Conservation (phyloP, 1,284 basidiomycete species). For the Ceratobasidium sp. region DNA sequence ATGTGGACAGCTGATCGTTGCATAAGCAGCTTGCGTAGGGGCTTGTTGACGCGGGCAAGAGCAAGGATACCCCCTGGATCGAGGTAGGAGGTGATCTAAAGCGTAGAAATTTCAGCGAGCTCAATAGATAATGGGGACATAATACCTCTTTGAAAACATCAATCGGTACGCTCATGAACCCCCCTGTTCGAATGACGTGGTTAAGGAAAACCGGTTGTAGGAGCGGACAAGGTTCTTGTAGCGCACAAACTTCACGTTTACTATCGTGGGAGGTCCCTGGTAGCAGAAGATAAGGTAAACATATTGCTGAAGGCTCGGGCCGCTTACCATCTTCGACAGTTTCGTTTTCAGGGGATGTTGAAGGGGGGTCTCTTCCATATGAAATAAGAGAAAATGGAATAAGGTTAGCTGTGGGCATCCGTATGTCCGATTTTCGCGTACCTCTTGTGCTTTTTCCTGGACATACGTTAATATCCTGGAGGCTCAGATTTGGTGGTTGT, state of each 20-base stretch:
- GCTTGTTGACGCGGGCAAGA: conserved; percentile 37
- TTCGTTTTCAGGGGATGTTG: conserved; percentile 2
- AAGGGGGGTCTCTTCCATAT: background rate
- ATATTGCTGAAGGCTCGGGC: background rate
- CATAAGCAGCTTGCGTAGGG: conserved; percentile 30
- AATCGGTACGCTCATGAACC: conserved; percentile 15
- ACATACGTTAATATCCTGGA: conserved; percentile 20
- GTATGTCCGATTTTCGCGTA: background rate
- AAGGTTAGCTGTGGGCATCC: background rate
- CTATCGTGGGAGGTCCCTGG: background rate
- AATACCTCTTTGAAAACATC: conserved; percentile 42
- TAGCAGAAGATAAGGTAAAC: background rate
- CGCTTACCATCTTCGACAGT: conserved; percentile 10
- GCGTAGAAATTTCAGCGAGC: background rate
- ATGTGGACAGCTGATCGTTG: conserved; percentile 35
- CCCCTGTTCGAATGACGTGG: background rate
- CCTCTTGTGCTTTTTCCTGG: conserved; percentile 33
- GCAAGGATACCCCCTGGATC: conserved; percentile 25
- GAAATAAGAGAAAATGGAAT: background rate
- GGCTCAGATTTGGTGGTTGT: conserved; percentile 3
- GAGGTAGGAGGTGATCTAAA: conserved; percentile 32
- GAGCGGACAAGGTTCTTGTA: too few relatives aligned
- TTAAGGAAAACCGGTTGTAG: background rate
- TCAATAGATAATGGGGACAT: background rate
- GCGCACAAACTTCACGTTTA: background rate